phyloP scores from a whole-genome alignment of 2,329 filamentous ascomycete genomes.

The Beauveria sp. region DNA sequence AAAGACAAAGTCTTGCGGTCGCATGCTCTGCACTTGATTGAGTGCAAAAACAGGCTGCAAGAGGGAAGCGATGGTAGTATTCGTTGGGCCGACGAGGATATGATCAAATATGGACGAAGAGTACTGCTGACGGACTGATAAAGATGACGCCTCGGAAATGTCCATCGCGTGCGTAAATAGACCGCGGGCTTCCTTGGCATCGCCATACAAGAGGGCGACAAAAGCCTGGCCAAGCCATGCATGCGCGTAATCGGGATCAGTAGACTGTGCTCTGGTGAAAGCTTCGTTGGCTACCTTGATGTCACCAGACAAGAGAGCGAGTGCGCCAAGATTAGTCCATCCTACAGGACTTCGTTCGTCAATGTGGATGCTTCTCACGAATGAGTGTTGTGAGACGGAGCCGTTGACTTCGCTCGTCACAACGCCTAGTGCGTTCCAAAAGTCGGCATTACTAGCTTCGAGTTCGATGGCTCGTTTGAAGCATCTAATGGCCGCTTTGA shows the following conservation, averaged over 20 bases:
- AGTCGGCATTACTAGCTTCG: slow-evolving; percentile 87
- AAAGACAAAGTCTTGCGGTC: slow-evolving; percentile 62
- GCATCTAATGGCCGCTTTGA: slow-evolving; percentile 75
- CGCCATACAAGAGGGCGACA: slow-evolving; percentile 68
- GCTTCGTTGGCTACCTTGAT: slow-evolving; percentile 78
- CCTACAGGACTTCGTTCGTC: slow-evolving; percentile 78
- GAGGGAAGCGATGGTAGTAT: slow-evolving; percentile 50
- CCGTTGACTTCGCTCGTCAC: slow-evolving; percentile 82
- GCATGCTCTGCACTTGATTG: slow-evolving; percentile 67
- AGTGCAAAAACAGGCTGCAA: slow-evolving; percentile 86
- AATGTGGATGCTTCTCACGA: slow-evolving; percentile 84
- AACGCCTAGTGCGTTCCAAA: slow-evolving; percentile 94
- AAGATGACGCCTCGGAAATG: slow-evolving; percentile 70
- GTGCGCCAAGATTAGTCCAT: slow-evolving; percentile 85
- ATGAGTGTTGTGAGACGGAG: slow-evolving; percentile 83
- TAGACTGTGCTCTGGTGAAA: slow-evolving; percentile 85
- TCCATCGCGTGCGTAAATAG: slow-evolving; percentile 94
- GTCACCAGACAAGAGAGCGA: slow-evolving; percentile 82
- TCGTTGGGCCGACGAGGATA: slow-evolving; percentile 51
- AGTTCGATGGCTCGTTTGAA: slow-evolving; percentile 96
- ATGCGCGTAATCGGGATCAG: slow-evolving; percentile 86
- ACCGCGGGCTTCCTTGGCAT: slow-evolving; percentile 67
- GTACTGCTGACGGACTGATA: slow-evolving; percentile 71
- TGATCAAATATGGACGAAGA: slow-evolving; percentile 76
- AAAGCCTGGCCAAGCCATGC: slow-evolving; percentile 93